Evolutionary conservation across 1,284 basidiomycete genomes (phyloP), one percentile per base, ranked within the genome.

Genomic region (Boletellus deceptivus): DNA sequence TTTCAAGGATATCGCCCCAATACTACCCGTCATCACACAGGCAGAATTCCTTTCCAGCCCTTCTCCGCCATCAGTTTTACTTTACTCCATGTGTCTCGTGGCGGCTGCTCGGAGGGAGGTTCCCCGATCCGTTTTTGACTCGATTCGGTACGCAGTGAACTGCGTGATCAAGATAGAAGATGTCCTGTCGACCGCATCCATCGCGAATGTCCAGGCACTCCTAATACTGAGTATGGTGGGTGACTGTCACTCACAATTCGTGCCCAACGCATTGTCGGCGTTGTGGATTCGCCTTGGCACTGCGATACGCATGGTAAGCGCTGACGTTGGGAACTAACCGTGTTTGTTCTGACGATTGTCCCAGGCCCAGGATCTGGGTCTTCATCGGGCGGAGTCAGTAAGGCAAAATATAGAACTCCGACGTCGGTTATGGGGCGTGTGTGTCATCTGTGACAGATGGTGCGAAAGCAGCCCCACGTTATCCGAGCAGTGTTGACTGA

Each of bases 1-100:
- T 74, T 98, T 98, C 69, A 78, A 80, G 18, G 84, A 93, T 38
- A 78, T 96, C 45, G 83, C 88, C 1, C 89, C 89, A n/a, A 75
- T 92, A 43, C 81, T 96, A 54, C 95, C 95, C 18, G 79, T 98
- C 58, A 80, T 98, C 52, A 91, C 91, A 16, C 83, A 88, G 64
- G 78, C 82, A 42, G 95, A 98, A 65, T 97, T 98, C 63, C 73
- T 96, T 50, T 80, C 84, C 17, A 80, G 72, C 47, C 76, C 80
- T 25, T 84, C 83, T 10, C 89, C 91, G 1, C 78, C 89, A 14
- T 87, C 91, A 2, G 77, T 94, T 36, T 72, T 98, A 53, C 80
- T 98, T 22, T 97, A 98, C 69, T 86, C 91, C 35, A 93, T 98
- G 67, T 97, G 93, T 70, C 85, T 93, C 34, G 84, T 96, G 20